phyloP scores from a whole-genome alignment of 2,329 filamentous ascomycete genomes.

The Trichophaea hybrida region DNA sequence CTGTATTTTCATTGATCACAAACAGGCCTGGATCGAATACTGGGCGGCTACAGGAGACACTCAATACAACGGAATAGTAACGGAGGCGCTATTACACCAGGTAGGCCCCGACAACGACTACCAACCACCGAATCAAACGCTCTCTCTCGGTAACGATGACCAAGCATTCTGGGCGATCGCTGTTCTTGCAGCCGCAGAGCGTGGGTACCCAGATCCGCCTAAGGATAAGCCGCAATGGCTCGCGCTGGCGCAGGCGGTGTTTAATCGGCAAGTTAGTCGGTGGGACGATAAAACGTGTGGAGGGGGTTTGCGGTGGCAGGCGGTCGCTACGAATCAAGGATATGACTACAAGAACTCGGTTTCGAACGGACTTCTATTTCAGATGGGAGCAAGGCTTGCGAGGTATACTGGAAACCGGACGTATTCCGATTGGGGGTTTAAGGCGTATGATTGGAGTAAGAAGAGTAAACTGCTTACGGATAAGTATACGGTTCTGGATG shows the following conservation, averaged over 20 bases:
- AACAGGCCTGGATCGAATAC: conserved; percentile 54
- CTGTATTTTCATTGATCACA: neutral
- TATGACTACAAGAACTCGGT: conserved; percentile 65
- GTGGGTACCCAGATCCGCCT: conserved; percentile 49
- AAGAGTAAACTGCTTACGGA: conserved; percentile 43
- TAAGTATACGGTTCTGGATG: conserved; percentile 45
- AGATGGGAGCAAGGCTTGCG: conserved; percentile 56
- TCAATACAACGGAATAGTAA: conserved; percentile 53
- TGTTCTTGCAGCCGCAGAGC: conserved; percentile 53
- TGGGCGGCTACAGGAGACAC: conserved; percentile 69
- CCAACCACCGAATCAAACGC: conserved; percentile 59
- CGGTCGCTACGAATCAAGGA: conserved; percentile 60
- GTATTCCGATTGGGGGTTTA: conserved; percentile 61
- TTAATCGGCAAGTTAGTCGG: conserved; percentile 52
- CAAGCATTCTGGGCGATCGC: conserved; percentile 60
- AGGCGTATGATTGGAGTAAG: conserved; percentile 53
- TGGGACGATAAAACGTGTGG: conserved; percentile 56
- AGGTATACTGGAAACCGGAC: conserved; percentile 66
- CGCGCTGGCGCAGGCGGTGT: conserved; percentile 53
- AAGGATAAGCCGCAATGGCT: conserved; percentile 48
- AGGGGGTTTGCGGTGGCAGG: conserved; percentile 70
- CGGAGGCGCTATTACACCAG: conserved; percentile 58
- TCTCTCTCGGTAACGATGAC: conserved; percentile 52
- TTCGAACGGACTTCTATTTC: conserved; percentile 56
- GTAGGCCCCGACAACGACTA: conserved; percentile 58